Evolutionary conservation across 129 eudicot genomes (phyloP).

Genomic region (Centrapalus pauciflorus): DNA sequence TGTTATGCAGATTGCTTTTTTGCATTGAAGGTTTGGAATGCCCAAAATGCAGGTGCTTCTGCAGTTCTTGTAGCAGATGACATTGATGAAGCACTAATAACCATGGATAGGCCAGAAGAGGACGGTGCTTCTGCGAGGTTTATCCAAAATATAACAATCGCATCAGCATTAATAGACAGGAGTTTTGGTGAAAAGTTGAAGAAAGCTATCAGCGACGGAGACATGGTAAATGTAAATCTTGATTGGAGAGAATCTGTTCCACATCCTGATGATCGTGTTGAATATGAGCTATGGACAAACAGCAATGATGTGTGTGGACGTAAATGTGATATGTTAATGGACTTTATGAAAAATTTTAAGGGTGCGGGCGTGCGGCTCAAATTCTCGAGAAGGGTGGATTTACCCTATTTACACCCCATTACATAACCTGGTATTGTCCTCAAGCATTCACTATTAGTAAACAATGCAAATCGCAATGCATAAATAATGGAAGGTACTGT

Average conservation of each 20-base stretch:
- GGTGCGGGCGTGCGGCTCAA: slow-evolving; percentile 34
- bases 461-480: slow-evolving; percentile 32
- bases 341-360: slow-evolving; percentile 25
- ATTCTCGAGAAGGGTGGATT: slow-evolving; percentile 25
- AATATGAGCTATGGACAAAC: slow-evolving; percentile 33
- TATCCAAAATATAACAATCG: slow-evolving; percentile 27
- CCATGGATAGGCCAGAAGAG: slow-evolving; percentile 28
- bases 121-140: slow-evolving; percentile 12
- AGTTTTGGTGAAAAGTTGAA: slow-evolving; percentile 22
- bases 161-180: slow-evolving; percentile 24
- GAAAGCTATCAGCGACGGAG: slow-evolving; percentile 18
- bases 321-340: slow-evolving; percentile 30
- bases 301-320: slow-evolving; percentile 34
- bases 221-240: slow-evolving; percentile 32
- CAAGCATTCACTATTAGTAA: slow-evolving; percentile 28
- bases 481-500: slow-evolving; percentile 26
- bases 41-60: slow-evolving; percentile 30
- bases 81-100: slow-evolving; percentile 21
- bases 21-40: slow-evolving; percentile 31
- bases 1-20: slow-evolving; percentile 27
- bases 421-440: slow-evolving; percentile 40
- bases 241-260: slow-evolving; percentile 39
- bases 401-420: slow-evolving; percentile 33
- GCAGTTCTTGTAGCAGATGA: slow-evolving; percentile 34
- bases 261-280: slow-evolving; percentile 36